Evolutionary conservation across 2,329 filamentous ascomycete species (phyloP), one percentile per base, ranked within the genome.

Genomic region (Fusarium sp.): DNA sequence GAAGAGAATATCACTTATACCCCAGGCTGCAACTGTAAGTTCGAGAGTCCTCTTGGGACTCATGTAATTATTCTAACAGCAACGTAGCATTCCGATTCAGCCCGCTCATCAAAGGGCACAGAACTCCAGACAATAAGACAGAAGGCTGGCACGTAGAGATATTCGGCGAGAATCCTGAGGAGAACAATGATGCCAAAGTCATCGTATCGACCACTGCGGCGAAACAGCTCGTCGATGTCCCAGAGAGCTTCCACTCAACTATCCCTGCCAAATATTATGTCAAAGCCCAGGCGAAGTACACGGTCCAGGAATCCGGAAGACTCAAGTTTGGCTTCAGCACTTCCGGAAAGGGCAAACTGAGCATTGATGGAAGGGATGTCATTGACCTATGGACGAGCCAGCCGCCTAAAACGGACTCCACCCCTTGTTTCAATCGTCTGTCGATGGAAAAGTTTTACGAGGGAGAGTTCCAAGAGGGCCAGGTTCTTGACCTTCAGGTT

Each of bases 271-370:
- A 71, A 3, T 71, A 62, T 12, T 72, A 61, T 4, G 69, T 65
- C 4, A 72, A 42, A 11, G 65, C 60, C 1, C 59, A 51, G 8
- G 57, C 68, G 0, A 44, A 23, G 15, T 73, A 68, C 41, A 70
- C 41, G 0, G 44, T 55, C 4, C 33, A 31, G 6, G 58, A 44
- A 12, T 60, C 66, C 0, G 62, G 40, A 12, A 13, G 18, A 0
- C 70, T 73, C 16, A 57, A 59, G 9, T 78, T 80, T 3, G 78
- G 78, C 0, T 69, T 81, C 9, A 76, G 78, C 2, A 76, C 77
- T 9, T 76, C 75, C 40, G 79, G 79, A 15, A 79, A 77, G 3
- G 77, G 74, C 1, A 75, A 77, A 30, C 62, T 81, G 4, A 76
- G 69, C 44, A 67, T 81, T 31, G 67, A 81, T 40, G 77, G 72